Conservation (phyloP, 148 eudicot genomes). For the Simmondsia chinensis region DNA sequence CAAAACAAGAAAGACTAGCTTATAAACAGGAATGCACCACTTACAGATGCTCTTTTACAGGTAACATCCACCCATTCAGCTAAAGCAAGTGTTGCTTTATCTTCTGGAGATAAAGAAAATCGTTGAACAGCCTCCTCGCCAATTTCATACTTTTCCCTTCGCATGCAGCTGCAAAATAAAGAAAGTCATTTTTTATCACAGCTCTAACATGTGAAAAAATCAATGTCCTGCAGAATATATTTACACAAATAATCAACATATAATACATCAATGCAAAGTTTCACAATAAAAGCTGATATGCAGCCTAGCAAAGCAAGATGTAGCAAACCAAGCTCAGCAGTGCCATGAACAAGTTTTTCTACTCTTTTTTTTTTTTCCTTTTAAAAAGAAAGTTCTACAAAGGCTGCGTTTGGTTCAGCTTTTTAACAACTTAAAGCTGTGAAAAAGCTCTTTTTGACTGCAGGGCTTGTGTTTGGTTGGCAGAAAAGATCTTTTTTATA, state of each 20-base stretch:
- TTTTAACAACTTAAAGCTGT: no score
- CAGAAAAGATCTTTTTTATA: no score
- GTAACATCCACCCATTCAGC: slow-evolving; percentile 96
- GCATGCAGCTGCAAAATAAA: slow-evolving; percentile 74
- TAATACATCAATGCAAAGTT: no score
- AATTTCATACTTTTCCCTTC: slow-evolving; percentile 81
- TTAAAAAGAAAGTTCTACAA: no score
- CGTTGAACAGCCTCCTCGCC: slow-evolving; percentile 97
- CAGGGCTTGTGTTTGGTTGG: no score
- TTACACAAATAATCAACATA: no score
- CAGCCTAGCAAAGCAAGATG: neutral
- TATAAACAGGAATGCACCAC: slow-evolving; percentile 11
- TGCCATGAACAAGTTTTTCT: neutral
- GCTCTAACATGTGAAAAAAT: neutral
- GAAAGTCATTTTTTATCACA: slow-evolving; percentile 1
- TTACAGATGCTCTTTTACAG: slow-evolving; percentile 81
- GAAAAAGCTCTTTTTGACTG: no score
- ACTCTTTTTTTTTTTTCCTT: no score
- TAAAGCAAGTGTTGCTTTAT: slow-evolving; percentile 84
- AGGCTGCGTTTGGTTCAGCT: no score
- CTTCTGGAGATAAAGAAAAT: slow-evolving; percentile 89
- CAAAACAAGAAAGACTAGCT: neutral
- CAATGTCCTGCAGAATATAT: neutral
- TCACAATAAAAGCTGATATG: no score
- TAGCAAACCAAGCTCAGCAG: neutral